Conservation (phyloP, 129 eudicot genomes). For the Tagetes patula region DNA sequence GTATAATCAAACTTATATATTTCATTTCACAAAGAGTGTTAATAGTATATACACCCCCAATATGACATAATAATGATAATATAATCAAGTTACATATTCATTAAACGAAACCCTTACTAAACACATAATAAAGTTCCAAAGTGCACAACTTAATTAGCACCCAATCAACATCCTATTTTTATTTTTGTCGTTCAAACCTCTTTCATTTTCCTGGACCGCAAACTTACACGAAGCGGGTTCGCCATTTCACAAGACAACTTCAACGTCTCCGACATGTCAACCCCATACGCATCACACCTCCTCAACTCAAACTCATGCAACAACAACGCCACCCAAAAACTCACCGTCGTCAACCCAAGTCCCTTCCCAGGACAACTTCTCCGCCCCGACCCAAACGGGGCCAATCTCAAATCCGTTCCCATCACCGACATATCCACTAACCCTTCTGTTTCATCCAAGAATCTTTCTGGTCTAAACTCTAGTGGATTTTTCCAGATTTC, state of each 20-base stretch:
- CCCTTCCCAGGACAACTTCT: conserved; percentile 84
- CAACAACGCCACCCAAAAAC: conserved; percentile 75
- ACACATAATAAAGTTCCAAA: not conserved
- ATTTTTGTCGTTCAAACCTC: not conserved
- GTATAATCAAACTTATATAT: conserved; percentile 1
- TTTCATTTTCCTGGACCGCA: conserved; percentile 32
- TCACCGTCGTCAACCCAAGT: conserved; percentile 65
- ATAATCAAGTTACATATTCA: not conserved
- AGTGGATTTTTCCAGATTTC: conserved; percentile 69
- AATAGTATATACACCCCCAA: not conserved
- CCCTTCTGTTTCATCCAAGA: conserved; percentile 23
- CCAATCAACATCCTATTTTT: conserved; percentile 9
- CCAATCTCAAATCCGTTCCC: conserved; percentile 80
- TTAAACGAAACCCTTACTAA: not conserved
- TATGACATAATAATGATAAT: not conserved
- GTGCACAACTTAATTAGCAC: conserved; percentile 9
- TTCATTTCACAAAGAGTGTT: conserved; percentile 9
- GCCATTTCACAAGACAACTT: conserved; percentile 85
- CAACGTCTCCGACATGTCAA: conserved; percentile 65
- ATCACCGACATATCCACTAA: conserved; percentile 52
- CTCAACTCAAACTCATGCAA: conserved; percentile 66
- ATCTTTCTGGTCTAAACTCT: conserved; percentile 70
- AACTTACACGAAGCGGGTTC: conserved; percentile 51
- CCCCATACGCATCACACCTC: conserved; percentile 15
- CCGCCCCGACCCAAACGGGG: conserved; percentile 93